A percentile compares a stretch with the other conserved stretches of the same genome.
Evolutionary conservation across 345 rosid species (phyloP).

Genomic region (Gossypium thurberi): DNA sequence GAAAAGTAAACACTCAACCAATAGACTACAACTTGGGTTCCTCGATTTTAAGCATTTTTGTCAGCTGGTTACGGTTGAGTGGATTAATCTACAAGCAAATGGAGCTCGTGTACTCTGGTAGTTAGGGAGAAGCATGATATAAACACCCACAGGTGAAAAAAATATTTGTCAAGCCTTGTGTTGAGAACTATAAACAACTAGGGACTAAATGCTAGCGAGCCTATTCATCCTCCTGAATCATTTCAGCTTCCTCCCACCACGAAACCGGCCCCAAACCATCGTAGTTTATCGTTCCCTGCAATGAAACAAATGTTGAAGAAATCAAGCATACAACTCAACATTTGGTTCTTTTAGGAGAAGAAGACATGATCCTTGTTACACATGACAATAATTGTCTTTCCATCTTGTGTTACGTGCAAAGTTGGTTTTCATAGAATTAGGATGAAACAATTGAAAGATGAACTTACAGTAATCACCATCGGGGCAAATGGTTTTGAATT

Average conservation of each 20-base stretch:
- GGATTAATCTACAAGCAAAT: not conserved
- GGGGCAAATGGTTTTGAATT: slow-evolving; percentile 77
- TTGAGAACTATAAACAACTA: not conserved
- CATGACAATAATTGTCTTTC: not conserved
- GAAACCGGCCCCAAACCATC: slow-evolving; percentile 77
- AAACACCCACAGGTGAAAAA: not conserved
- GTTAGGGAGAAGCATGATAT: not conserved
- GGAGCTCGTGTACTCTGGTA: not conserved
- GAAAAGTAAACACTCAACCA: too few relatives aligned
- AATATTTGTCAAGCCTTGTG: not conserved
- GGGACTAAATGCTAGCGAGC: not conserved
- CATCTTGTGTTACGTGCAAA: not conserved
- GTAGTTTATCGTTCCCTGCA: slow-evolving; percentile 62
- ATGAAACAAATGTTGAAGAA: not conserved
- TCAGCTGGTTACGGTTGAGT: too few relatives aligned
- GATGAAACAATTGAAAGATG: not conserved
- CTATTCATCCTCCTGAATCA: slow-evolving; percentile 12
- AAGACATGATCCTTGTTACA: too few relatives aligned
- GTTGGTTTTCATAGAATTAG: not conserved
- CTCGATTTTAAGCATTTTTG: too few relatives aligned
- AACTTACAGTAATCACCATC: slow-evolving; percentile 75
- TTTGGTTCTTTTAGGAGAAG: not conserved
- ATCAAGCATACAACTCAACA: not conserved
- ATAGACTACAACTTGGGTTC: too few relatives aligned
- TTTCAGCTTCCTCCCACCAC: slow-evolving; percentile 60